Evolutionary conservation across 345 rosid species (phyloP).

Genomic region (Geranium rotundifolium): DNA sequence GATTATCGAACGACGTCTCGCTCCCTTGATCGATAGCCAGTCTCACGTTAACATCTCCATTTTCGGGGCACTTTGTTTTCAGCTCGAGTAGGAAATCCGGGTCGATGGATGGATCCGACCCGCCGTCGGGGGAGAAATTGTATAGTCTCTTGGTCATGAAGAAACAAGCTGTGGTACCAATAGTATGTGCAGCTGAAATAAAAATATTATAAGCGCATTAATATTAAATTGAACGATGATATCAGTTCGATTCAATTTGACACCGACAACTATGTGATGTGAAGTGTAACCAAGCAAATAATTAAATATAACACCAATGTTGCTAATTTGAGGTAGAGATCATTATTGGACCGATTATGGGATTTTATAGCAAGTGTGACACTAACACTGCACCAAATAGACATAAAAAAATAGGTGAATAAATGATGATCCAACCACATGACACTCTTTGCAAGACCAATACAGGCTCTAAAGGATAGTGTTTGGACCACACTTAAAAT

Average conservation of each 20-base stretch:
- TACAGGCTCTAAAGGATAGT: neutral
- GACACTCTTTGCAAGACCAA: neutral
- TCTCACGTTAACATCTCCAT: constrained; percentile 49
- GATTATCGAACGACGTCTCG: constrained; percentile 39
- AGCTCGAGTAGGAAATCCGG: constrained; percentile 34
- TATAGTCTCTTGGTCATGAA: constrained; percentile 67
- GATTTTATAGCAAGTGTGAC: neutral
- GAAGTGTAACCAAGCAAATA: neutral
- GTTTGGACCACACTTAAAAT: neutral
- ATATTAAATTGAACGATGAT: too few relatives aligned
- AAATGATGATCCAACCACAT: neutral
- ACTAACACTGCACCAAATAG: neutral
- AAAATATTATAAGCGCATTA: neutral
- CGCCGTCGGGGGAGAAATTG: constrained; percentile 31
- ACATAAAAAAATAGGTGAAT: neutral
- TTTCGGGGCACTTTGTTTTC: constrained; percentile 33
- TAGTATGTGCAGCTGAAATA: constrained; percentile 62
- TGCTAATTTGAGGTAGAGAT: too few relatives aligned
- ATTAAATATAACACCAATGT: too few relatives aligned
- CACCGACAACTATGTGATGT: neutral
- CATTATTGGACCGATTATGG: neutral
- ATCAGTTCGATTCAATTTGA: too few relatives aligned
- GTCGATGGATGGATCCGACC: constrained; percentile 51
- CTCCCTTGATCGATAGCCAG: constrained; percentile 46
- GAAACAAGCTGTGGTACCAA: constrained; percentile 85